These are phyloP conservation scores for Paraphaeosphaeria sporulosa DNA, from an alignment of 2,329 filamentous ascomycete genomes.

Conservation along the genomic window DNA sequence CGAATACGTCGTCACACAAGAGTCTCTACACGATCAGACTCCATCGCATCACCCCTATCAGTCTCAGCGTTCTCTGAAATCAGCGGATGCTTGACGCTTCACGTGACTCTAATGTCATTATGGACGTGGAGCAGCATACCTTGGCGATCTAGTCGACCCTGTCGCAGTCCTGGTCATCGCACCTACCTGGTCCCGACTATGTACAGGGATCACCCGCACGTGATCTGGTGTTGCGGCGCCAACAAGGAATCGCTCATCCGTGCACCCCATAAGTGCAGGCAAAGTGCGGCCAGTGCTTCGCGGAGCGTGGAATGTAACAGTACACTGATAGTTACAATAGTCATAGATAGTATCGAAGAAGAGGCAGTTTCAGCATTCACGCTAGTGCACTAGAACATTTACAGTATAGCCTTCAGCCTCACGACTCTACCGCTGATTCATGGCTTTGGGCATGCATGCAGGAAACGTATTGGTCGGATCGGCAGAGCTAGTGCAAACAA, in stretches of 20 bases:
- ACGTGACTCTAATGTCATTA: neutral
- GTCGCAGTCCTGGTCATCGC: neutral
- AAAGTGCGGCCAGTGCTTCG: neutral
- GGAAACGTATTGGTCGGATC: neutral
- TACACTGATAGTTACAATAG: neutral
- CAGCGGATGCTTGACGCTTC: neutral
- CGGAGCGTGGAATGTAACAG: neutral
- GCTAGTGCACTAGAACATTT: no score
- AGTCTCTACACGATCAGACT: neutral
- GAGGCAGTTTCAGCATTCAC: neutral
- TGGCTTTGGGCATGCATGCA: neutral
- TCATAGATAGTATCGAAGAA: neutral
- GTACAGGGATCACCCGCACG: neutral
- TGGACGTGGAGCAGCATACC: neutral
- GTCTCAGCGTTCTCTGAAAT: neutral
- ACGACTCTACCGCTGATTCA: neutral
- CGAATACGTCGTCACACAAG: neutral
- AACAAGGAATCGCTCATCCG: no score
- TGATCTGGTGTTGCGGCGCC: neutral
- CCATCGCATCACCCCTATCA: neutral
- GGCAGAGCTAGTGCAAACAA: neutral
- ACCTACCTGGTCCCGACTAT: neutral
- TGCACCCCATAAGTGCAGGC: neutral
- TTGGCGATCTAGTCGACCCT: neutral
- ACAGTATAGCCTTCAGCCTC: neutral